Conservation (phyloP, 2,329 filamentous ascomycete genomes). For the Hypoxylon sp. region DNA sequence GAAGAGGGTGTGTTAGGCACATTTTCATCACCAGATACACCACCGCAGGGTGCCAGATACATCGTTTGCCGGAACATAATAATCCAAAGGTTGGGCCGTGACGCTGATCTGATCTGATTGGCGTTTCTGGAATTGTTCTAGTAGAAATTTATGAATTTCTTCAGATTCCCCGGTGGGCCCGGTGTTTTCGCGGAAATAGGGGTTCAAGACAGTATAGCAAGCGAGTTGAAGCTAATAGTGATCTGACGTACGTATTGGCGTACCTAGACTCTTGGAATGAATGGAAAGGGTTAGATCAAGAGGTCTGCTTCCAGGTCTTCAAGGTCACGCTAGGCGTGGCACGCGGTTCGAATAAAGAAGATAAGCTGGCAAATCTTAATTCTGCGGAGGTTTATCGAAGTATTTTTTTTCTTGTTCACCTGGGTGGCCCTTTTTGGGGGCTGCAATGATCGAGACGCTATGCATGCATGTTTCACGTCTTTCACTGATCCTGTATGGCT, state of each 20-base stretch:
- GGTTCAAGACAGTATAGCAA: slow-evolving; percentile 12
- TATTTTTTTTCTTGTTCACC: slow-evolving; percentile 23
- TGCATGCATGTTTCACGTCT: slow-evolving; percentile 44
- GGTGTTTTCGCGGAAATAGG: slow-evolving; percentile 8
- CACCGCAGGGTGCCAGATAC: slow-evolving; percentile 29
- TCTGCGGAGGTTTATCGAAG: slow-evolving; percentile 15
- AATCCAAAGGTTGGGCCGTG: slow-evolving; percentile 30
- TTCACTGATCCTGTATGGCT: slow-evolving; percentile 27
- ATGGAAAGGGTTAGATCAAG: slow-evolving; percentile 11
- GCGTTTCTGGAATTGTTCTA: slow-evolving; percentile 44
- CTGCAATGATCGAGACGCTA: slow-evolving; percentile 40
- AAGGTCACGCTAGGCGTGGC: slow-evolving; percentile 9
- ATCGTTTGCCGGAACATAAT: slow-evolving; percentile 38
- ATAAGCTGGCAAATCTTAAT: slow-evolving; percentile 28
- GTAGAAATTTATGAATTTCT: slow-evolving; percentile 17
- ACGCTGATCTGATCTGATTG: slow-evolving; percentile 43
- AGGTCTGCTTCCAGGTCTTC: slow-evolving; percentile 1
- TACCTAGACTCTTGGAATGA: neutral
- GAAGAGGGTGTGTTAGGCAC: slow-evolving; percentile 42
- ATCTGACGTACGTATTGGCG: neutral
- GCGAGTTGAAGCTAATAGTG: neutral
- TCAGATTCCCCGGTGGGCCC: slow-evolving; percentile 11
- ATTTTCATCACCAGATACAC: slow-evolving; percentile 39
- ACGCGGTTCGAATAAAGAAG: slow-evolving; percentile 19
- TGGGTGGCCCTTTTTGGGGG: slow-evolving; percentile 28